Evolutionary conservation across 2,329 filamentous ascomycete species (phyloP).

Genomic region (Immersiporthe knoxdaviesiana): DNA sequence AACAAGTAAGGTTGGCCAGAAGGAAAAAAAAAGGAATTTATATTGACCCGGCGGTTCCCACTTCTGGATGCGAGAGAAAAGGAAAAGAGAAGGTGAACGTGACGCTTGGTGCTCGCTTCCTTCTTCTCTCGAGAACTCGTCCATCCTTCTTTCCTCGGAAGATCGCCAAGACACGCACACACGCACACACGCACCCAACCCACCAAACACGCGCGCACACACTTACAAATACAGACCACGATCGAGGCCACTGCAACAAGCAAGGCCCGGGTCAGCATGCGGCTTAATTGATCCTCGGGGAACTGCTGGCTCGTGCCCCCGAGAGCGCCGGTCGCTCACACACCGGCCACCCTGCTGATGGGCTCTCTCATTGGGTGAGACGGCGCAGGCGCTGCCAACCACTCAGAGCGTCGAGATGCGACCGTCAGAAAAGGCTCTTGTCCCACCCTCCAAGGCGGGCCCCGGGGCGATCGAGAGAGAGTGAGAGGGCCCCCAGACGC

Average conservation of each 20-base stretch:
- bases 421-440: constrained; percentile 14
- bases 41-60: constrained; percentile 28
- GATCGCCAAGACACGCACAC: background rate
- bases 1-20: background rate
- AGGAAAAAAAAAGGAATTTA: constrained; percentile 11
- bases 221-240: constrained; percentile 2
- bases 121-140: background rate
- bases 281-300: constrained; percentile 19
- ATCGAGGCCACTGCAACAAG: background rate
- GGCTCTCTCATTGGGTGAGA: constrained; percentile 27
- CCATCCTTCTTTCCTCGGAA: background rate
- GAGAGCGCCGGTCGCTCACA: background rate
- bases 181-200: background rate
- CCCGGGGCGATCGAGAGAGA: background rate
- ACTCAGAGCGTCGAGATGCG: constrained; percentile 23
- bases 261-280: constrained; percentile 21
- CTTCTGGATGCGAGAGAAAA: background rate
- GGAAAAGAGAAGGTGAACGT: background rate
- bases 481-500: constrained; percentile 8
- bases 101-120: background rate
- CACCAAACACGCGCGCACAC: background rate
- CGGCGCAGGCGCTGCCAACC: constrained; percentile 14
- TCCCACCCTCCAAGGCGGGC: constrained; percentile 5
- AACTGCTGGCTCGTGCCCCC: constrained; percentile 31
- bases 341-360: constrained; percentile 12